A percentile compares a stretch with the other conserved stretches of the same genome.
phyloP scores from a whole-genome alignment of 208 protist species.

The Trypanosoma scelopori region DNA sequence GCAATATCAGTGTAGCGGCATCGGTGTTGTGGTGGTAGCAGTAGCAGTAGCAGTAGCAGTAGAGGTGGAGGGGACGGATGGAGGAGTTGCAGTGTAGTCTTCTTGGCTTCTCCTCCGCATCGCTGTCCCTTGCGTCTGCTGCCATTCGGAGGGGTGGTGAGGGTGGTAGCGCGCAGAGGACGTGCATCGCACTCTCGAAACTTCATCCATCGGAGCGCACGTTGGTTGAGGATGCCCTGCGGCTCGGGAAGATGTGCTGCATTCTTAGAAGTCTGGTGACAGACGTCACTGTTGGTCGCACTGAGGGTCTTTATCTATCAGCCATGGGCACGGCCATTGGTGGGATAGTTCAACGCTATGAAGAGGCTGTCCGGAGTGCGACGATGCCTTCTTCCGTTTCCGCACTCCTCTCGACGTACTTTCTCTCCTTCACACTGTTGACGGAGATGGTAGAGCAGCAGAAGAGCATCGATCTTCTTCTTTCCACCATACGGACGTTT shows the following conservation, averaged over 20 bases:
- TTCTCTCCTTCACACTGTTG: slow-evolving; percentile 47
- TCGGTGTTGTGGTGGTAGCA: too few relatives aligned
- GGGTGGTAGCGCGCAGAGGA: neutral
- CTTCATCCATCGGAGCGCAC: slow-evolving; percentile 70
- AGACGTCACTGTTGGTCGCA: slow-evolving; percentile 47
- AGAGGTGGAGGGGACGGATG: slow-evolving; percentile 40
- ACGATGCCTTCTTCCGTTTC: slow-evolving; percentile 42
- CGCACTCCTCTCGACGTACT: slow-evolving; percentile 43
- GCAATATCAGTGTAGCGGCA: neutral
- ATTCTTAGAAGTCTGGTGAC: slow-evolving; percentile 34
- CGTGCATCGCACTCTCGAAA: slow-evolving; percentile 21
- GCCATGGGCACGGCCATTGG: slow-evolving; percentile 53
- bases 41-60: slow-evolving; percentile 5
- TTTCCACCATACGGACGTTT: slow-evolving; percentile 45
- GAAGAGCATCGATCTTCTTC: slow-evolving; percentile 24
- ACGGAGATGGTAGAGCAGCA: slow-evolving; percentile 37
- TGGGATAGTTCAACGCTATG: slow-evolving; percentile 53
- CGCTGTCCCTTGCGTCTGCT: slow-evolving; percentile 20
- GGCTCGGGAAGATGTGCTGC: slow-evolving; percentile 51
- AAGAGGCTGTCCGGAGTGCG: slow-evolving; percentile 39
- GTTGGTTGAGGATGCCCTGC: slow-evolving; percentile 49
- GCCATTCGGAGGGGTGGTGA: neutral
- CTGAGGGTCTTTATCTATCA: slow-evolving; percentile 51
- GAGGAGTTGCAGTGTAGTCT: slow-evolving; percentile 85
- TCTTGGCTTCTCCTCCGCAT: slow-evolving; percentile 67